These are phyloP conservation scores for Hymenoscyphus albidus DNA, from an alignment of 2,329 filamentous ascomycete genomes.

Conservation along the genomic window DNA sequence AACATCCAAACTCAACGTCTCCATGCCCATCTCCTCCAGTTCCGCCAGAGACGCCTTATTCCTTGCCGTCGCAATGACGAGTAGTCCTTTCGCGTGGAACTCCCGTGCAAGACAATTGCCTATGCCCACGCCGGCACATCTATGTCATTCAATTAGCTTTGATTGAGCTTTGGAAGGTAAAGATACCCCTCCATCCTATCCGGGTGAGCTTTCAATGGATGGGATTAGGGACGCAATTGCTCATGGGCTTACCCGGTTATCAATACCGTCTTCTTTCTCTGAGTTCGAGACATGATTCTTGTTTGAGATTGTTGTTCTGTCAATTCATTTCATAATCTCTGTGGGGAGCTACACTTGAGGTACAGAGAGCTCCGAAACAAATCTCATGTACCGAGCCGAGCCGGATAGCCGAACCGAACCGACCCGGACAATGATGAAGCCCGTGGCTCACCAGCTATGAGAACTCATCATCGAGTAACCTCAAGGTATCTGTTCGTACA, in stretches of 20 bases:
- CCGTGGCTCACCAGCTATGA: too few relatives aligned
- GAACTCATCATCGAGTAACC: too few relatives aligned
- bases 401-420: too few relatives aligned
- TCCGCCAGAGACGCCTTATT: slow-evolving; percentile 35
- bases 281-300: not conserved
- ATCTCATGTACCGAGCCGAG: too few relatives aligned
- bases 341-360: too few relatives aligned
- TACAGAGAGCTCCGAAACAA: too few relatives aligned
- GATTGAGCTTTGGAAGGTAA: not conserved
- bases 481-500: too few relatives aligned
- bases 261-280: slow-evolving; percentile 17
- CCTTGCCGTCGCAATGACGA: slow-evolving; percentile 42
- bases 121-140: slow-evolving; percentile 36
- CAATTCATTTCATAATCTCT: not conserved
- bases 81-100: slow-evolving; percentile 37
- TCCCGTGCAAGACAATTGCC: slow-evolving; percentile 40
- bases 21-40: slow-evolving; percentile 32
- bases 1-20: slow-evolving; percentile 42
- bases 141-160: slow-evolving; percentile 10
- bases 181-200: not conserved
- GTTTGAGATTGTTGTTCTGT: not conserved
- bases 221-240: not conserved
- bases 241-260: slow-evolving; percentile 21
- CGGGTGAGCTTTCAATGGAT: not conserved
- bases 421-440: too few relatives aligned